A percentile compares a stretch with the other conserved stretches of the same genome.
These are phyloP conservation scores for Skeletonema grethae DNA, from an alignment of 108 stramenopile genomes.

Conservation along the genomic window DNA sequence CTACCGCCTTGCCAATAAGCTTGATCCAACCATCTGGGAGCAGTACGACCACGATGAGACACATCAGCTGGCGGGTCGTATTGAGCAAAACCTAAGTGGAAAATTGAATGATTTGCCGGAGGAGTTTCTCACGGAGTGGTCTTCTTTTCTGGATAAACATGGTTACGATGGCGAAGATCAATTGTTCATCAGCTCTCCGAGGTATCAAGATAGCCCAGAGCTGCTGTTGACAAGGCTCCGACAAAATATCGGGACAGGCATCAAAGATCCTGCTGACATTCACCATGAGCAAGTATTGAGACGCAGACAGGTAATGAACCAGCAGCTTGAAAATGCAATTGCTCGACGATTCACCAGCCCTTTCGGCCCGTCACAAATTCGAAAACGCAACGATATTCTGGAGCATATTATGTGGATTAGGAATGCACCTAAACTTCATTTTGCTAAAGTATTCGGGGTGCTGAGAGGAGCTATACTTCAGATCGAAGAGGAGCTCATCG, in stretches of 20 bases:
- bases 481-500: conserved; percentile 15
- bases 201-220: conserved; percentile 22
- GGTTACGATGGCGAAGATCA: conserved; percentile 38
- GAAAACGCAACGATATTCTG: conserved; percentile 19
- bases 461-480: conserved; percentile 13
- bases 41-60: conserved; percentile 25
- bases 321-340: conserved; percentile 9
- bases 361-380: conserved; percentile 10
- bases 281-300: conserved; percentile 14
- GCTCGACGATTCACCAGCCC: conserved; percentile 1
- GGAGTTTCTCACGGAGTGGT: conserved; percentile 32
- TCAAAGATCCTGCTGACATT: conserved; percentile 23
- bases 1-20: conserved; percentile 22
- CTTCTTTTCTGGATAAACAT: conserved; percentile 10
- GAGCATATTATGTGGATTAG: conserved; percentile 35
- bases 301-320: conserved; percentile 15
- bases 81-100: conserved; percentile 21
- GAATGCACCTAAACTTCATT: conserved; percentile 28
- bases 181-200: conserved; percentile 28
- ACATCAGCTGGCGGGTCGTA: conserved; percentile 11
- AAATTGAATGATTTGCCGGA: conserved; percentile 13
- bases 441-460: conserved; percentile 9
- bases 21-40: conserved; percentile 16
- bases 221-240: conserved; percentile 20
- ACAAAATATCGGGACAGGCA: conserved; percentile 17